Evolutionary conservation across 2,329 filamentous ascomycete species (phyloP).

Genomic region (Fusarium haematococcum): DNA sequence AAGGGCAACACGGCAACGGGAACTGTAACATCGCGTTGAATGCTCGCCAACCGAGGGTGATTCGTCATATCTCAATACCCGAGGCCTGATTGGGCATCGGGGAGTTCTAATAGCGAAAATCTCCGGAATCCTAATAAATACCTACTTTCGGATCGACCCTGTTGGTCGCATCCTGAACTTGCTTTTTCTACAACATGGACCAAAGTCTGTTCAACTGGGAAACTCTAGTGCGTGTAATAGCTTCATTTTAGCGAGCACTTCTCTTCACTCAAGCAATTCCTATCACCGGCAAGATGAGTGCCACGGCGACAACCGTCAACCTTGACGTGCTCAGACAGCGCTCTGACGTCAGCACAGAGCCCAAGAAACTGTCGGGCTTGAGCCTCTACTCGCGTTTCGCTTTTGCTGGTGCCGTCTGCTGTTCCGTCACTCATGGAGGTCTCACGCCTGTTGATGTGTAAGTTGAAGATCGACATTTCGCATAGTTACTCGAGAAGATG

Average conservation of each 20-base stretch:
- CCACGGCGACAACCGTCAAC: neutral
- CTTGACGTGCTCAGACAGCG: neutral
- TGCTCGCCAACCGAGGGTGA: neutral
- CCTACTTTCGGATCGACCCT: neutral
- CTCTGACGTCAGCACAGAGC: neutral
- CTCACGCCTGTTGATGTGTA: neutral
- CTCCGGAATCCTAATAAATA: neutral
- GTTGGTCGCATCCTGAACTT: neutral
- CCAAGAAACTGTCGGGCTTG: neutral
- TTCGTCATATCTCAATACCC: neutral
- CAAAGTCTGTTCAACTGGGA: neutral
- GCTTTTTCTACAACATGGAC: neutral
- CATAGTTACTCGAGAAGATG: neutral
- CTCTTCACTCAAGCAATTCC: neutral
- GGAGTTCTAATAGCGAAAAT: neutral
- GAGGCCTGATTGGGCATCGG: neutral
- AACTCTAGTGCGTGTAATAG: neutral
- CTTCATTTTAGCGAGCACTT: neutral
- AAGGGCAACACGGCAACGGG: neutral
- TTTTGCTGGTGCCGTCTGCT: neutral
- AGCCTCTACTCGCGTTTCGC: neutral
- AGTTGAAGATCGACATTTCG: neutral
- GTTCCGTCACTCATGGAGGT: neutral
- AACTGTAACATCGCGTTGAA: neutral
- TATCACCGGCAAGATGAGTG: neutral